Evolutionary conservation across 305 asterid species (phyloP).

Genomic region (Rubia peregrina): DNA sequence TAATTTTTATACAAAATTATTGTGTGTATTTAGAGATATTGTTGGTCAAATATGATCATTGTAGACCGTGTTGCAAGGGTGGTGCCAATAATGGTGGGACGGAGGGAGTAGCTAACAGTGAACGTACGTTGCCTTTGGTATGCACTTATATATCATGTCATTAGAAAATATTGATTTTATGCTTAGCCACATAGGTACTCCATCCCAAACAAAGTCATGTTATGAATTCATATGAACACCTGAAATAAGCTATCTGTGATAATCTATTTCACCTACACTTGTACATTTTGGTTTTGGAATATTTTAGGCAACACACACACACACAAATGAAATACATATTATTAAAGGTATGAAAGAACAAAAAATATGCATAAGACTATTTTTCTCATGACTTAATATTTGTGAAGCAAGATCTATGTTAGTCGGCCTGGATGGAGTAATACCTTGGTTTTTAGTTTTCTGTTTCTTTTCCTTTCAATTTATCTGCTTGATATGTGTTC

Average conservation of each 20-base stretch:
- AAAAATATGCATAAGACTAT: too few relatives aligned
- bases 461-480: neutral
- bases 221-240: neutral
- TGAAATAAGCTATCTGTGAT: neutral
- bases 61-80: too few relatives aligned
- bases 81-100: too few relatives aligned
- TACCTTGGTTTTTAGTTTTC: neutral
- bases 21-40: too few relatives aligned
- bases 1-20: too few relatives aligned
- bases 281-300: neutral
- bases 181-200: neutral
- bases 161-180: neutral
- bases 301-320: neutral
- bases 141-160: slow-evolving; percentile 17
- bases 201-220: neutral
- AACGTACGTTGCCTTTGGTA: slow-evolving; percentile 83
- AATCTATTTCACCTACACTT: neutral
- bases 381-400: too few relatives aligned
- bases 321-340: too few relatives aligned
- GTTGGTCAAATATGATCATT: too few relatives aligned
- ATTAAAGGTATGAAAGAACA: neutral
- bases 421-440: neutral
- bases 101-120: slow-evolving; percentile 79
- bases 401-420: too few relatives aligned
- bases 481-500: neutral